These are phyloP conservation scores for Nicotiana undulata DNA, from an alignment of 257 asterid species.

Conservation along the genomic window DNA sequence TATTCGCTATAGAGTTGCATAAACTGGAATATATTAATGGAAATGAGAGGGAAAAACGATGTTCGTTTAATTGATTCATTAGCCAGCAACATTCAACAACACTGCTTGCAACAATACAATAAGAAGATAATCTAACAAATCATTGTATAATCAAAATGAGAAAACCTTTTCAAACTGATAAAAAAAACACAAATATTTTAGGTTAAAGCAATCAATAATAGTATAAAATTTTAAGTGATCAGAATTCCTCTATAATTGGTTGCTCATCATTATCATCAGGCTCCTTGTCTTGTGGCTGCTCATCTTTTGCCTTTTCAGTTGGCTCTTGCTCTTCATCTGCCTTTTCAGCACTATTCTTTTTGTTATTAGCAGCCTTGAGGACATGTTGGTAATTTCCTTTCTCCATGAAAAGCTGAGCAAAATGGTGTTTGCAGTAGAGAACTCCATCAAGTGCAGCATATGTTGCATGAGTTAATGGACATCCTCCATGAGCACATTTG, in stretches of 20 bases:
- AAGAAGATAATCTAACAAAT: background rate
- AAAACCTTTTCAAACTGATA: background rate
- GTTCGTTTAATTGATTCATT: too few relatives aligned
- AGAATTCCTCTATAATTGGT: background rate
- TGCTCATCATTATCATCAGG: background rate
- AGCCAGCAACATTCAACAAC: too few relatives aligned
- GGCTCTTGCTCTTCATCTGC: background rate
- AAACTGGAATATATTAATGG: too few relatives aligned
- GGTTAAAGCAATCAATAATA: background rate
- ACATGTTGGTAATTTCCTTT: conserved; percentile 72
- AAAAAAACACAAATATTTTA: background rate
- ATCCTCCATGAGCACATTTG: conserved; percentile 89
- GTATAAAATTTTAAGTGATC: background rate
- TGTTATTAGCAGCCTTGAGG: conserved; percentile 28
- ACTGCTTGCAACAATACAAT: too few relatives aligned
- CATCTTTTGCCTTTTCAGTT: background rate
- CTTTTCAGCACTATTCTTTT: conserved; percentile 4
- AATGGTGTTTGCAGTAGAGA: conserved; percentile 87
- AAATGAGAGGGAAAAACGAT: too few relatives aligned
- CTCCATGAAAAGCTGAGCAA: conserved; percentile 83
- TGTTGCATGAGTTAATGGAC: conserved; percentile 59
- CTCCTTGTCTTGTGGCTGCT: background rate
- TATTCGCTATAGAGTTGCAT: background rate
- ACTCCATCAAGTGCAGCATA: conserved; percentile 86
- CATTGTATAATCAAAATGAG: background rate